phyloP scores from a whole-genome alignment of 2,329 filamentous ascomycete species.

The Fusarium sp. region DNA sequence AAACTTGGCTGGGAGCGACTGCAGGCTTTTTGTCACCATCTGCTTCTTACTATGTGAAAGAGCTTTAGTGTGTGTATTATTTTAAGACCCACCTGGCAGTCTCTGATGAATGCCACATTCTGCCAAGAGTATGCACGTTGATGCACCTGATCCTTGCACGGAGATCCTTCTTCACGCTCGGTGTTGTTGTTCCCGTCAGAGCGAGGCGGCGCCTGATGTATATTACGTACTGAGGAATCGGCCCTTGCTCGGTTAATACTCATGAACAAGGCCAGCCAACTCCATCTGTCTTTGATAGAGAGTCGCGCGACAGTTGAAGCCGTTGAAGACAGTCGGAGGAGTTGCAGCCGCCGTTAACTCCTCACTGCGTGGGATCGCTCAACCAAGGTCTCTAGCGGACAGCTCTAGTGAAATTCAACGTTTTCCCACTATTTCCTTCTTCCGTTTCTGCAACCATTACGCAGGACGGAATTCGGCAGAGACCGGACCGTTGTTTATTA shows the following conservation, averaged over 20 bases:
- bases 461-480: constrained; percentile 21
- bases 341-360: neutral
- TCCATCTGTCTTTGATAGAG: constrained; percentile 3
- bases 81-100: neutral
- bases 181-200: constrained; percentile 10
- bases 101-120: constrained; percentile 1
- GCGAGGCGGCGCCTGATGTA: neutral
- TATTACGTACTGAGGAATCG: constrained; percentile 19
- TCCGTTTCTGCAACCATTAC: constrained; percentile 32
- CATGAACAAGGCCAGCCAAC: constrained; percentile 10
- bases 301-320: constrained; percentile 11
- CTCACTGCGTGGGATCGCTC: neutral
- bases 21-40: too few relatives aligned
- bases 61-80: too few relatives aligned
- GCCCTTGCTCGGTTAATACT: constrained; percentile 29
- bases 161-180: constrained; percentile 23
- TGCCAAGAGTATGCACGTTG: constrained; percentile 25
- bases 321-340: constrained; percentile 7
- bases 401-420: neutral
- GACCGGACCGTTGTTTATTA: constrained; percentile 26
- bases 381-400: neutral
- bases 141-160: constrained; percentile 14
- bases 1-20: too few relatives aligned
- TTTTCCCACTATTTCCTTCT: constrained; percentile 11
- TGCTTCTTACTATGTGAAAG: too few relatives aligned